phyloP scores from a whole-genome alignment of 371 early-diverging fungal genomes.

The Sporodiniella umbellata region DNA sequence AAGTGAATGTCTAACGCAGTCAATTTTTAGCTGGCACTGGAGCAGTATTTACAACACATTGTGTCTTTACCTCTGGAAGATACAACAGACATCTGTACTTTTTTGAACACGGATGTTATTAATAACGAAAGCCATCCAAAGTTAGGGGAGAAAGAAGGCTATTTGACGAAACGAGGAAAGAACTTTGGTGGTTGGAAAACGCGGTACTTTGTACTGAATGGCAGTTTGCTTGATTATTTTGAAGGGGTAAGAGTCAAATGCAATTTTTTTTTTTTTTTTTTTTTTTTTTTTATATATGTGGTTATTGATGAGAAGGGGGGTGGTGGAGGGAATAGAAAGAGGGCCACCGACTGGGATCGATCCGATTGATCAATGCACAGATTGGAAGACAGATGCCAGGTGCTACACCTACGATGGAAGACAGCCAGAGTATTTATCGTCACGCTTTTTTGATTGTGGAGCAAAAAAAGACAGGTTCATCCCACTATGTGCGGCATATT shows the following conservation, averaged over 20 bases:
- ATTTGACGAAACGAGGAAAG: conserved; percentile 80
- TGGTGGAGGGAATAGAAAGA: conserved; percentile 65
- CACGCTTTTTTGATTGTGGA: conserved; percentile 82
- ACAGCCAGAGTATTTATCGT: conserved; percentile 60
- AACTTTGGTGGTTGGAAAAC: conserved; percentile 90
- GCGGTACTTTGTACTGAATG: conserved; percentile 72
- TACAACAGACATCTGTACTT: conserved; percentile 65
- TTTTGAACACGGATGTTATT: conserved; percentile 71
- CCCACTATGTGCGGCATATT: conserved; percentile 67
- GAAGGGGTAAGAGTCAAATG: conserved; percentile 54
- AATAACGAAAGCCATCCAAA: conserved; percentile 33
- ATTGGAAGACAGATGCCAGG: conserved; percentile 37
- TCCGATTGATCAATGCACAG: conserved; percentile 51
- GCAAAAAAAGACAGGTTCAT: conserved; percentile 59
- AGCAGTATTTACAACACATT: conserved; percentile 72
- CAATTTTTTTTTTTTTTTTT: too few relatives aligned
- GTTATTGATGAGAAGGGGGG: too few relatives aligned
- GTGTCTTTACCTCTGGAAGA: conserved; percentile 60
- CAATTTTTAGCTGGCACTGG: conserved; percentile 63
- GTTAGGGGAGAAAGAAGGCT: conserved; percentile 67
- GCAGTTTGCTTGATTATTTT: conserved; percentile 68
- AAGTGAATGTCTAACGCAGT: too few relatives aligned
- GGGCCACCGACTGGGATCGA: conserved; percentile 51
- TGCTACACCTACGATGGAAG: too few relatives aligned
- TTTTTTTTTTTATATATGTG: neutral